Base-by-base conservation (phyloP, 2,329 filamentous ascomycete species). In the Sclerotinia trifoliorum region DNA sequence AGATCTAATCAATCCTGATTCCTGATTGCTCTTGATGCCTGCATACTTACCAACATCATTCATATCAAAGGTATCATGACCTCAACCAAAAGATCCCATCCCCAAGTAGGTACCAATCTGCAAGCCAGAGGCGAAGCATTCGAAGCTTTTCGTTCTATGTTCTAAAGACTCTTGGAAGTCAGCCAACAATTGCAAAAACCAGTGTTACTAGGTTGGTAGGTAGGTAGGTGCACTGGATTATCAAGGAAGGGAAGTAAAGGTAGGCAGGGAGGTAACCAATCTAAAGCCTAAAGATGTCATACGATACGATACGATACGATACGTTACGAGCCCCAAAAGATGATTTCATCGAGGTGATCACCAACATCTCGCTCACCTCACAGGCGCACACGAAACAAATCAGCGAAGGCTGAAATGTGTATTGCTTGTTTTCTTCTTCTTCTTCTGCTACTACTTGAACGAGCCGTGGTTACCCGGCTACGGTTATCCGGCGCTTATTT, bases 71-170 rank as follows among this genome's bases (percentile, higher is more conserved):
- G 19, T 35, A 49, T 61, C 58, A 35, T 61, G 19, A 21, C 21
- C 42, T 32, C 52, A 55, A 2, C 17, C 56, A 17, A 46, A 60
- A 39, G 1, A 29, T 29, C 8, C 17, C 26, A 35, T 35, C 13
- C 19, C 24, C 44, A 61, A 61, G 58, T 26, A 35, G 42, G 21
- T 24, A 61, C 44, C 44, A 49, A 61, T 61, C 26, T 61, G 58
- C 58, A 61, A 35, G 58, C 42, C 44, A 21, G 26, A 49, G 58
- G 58, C 58, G 58, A 61, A 61, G 58, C 58, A 49, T 61, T 32
- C 19, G 42, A 61, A 48, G 57, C 42, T 48, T 61, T 61, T 46
- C 17, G 39, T 32, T 29, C 21, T 8, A 29, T 3, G 3, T 5
- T 29, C 5, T 29, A 3, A 24, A 57, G 55, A 42, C 17, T 24